A percentile compares a stretch with the other conserved stretches of the same genome.
Evolutionary conservation across 371 early-diverging fungal genomes (phyloP).

Genomic region (Syncephalis plumigaleata): DNA sequence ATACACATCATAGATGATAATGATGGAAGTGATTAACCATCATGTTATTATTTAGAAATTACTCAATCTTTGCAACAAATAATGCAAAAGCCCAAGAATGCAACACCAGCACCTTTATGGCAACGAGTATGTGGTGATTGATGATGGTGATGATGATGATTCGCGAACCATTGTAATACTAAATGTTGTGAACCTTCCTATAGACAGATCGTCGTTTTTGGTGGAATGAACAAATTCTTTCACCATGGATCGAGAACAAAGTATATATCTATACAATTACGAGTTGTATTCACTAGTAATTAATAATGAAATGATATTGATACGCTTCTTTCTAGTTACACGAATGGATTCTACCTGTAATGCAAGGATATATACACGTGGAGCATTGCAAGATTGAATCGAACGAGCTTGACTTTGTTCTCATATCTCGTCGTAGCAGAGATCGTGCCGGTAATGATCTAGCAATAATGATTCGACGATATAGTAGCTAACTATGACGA

Average conservation of each 20-base stretch:
- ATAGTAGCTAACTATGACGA: neutral
- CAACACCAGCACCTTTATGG: constrained; percentile 11
- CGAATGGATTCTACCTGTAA: constrained; percentile 39
- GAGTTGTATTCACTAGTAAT: too few relatives aligned
- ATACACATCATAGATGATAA: constrained; percentile 10
- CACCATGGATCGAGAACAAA: constrained; percentile 1
- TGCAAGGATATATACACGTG: constrained; percentile 49
- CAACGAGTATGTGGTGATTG: constrained; percentile 12
- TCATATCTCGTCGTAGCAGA: constrained; percentile 67
- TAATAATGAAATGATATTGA: constrained; percentile 7
- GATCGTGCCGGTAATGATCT: constrained; percentile 36
- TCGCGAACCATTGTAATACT: constrained; percentile 6
- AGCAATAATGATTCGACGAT: neutral
- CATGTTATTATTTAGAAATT: constrained; percentile 8
- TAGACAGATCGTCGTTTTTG: constrained; percentile 31
- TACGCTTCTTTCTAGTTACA: constrained; percentile 22
- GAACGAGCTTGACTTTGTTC: constrained; percentile 40
- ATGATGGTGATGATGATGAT: neutral
- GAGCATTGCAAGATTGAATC: constrained; percentile 42
- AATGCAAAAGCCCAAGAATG: neutral
- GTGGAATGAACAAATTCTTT: constrained; percentile 24
- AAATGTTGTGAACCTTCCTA: neutral
- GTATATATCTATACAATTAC: neutral
- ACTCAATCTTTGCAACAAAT: constrained; percentile 8
- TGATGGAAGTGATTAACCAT: constrained; percentile 9